A percentile compares a stretch with the other conserved stretches of the same genome.
Evolutionary conservation across 495 filamentous ascomycete species (phyloP).

Genomic region (Sabuloglossum arenarium): DNA sequence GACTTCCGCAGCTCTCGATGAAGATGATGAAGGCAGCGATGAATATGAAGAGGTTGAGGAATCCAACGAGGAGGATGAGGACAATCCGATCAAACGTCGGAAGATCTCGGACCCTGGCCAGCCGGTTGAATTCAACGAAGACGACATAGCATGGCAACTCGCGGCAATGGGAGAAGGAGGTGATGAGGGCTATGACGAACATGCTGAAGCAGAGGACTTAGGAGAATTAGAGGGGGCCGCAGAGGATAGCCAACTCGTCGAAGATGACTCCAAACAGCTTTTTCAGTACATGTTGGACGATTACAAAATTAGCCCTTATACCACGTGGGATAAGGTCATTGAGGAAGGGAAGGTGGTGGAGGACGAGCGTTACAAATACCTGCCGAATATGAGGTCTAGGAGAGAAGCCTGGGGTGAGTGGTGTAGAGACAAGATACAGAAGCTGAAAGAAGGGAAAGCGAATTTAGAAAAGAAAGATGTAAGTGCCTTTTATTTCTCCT

Average conservation of each 20-base stretch:
- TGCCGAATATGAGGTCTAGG: conserved; percentile 58
- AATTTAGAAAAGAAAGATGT: conserved; percentile 59
- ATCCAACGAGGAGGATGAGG: conserved; percentile 37
- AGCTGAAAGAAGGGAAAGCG: conserved; percentile 47
- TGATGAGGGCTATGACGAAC: conserved; percentile 32
- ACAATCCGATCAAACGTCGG: conserved; percentile 40
- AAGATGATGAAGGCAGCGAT: conserved; percentile 28
- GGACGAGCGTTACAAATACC: conserved; percentile 67
- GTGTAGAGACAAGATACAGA: conserved; percentile 49
- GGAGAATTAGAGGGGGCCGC: conserved; percentile 52
- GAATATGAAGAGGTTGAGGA: conserved; percentile 87
- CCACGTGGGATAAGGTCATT: conserved; percentile 73
- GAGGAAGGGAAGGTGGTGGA: conserved; percentile 67
- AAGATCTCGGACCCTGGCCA: conserved; percentile 25
- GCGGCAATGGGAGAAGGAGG: conserved; percentile 43
- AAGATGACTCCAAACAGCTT: conserved; percentile 27
- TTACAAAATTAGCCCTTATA: conserved; percentile 63
- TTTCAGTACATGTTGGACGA: conserved; percentile 80
- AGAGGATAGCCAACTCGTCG: conserved; percentile 23
- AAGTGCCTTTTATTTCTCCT: neutral
- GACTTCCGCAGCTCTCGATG: conserved; percentile 2
- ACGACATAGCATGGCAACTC: conserved; percentile 84
- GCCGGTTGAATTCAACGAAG: conserved; percentile 79
- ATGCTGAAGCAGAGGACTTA: conserved; percentile 51
- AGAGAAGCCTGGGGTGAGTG: conserved; percentile 69